Percentiles rank a stretch among this genome's conserved stretches.
phyloP scores from a whole-genome alignment of 306 rosid species.

The Vigna angularis region DNA sequence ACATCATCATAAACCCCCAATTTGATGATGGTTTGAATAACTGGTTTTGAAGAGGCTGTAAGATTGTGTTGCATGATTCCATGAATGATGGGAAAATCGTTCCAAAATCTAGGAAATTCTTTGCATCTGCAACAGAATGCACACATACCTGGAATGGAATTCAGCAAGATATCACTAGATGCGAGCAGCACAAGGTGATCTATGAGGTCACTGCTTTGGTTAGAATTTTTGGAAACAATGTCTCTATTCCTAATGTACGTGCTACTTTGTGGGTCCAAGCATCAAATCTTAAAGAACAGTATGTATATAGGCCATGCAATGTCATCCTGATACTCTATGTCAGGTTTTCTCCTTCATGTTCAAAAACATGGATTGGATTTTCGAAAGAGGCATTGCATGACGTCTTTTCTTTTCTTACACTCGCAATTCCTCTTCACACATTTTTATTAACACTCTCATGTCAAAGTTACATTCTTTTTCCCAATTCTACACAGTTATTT shows the following conservation, averaged over 20 bases:
- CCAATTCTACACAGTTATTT: not conserved
- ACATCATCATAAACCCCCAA: slow-evolving; percentile 68
- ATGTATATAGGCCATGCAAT: slow-evolving; percentile 82
- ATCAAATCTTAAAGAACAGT: slow-evolving; percentile 79
- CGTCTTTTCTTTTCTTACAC: slow-evolving; percentile 55
- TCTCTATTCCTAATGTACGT: slow-evolving; percentile 71
- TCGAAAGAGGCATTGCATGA: slow-evolving; percentile 59
- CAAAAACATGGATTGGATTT: slow-evolving; percentile 66
- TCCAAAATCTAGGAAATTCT: slow-evolving; percentile 73
- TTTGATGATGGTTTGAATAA: slow-evolving; percentile 86
- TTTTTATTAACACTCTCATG: not conserved
- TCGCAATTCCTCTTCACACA: slow-evolving; percentile 62
- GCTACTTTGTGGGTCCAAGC: slow-evolving; percentile 92
- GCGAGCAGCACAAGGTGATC: slow-evolving; percentile 84
- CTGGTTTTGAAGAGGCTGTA: slow-evolving; percentile 96
- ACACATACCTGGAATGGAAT: slow-evolving; percentile 91
- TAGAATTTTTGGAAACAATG: slow-evolving; percentile 84
- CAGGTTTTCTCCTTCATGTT: slow-evolving; percentile 65
- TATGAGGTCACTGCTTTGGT: slow-evolving; percentile 79
- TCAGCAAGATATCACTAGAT: slow-evolving; percentile 91
- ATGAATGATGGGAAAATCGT: slow-evolving; percentile 79
- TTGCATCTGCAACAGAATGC: slow-evolving; percentile 85
- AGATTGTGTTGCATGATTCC: slow-evolving; percentile 73
- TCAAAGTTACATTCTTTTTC: not conserved
- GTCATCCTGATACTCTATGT: slow-evolving; percentile 58